Evolutionary conservation across 768 basidiomycete species (phyloP), one percentile per base, ranked within the genome.

Genomic region (Roridomyces roridus): DNA sequence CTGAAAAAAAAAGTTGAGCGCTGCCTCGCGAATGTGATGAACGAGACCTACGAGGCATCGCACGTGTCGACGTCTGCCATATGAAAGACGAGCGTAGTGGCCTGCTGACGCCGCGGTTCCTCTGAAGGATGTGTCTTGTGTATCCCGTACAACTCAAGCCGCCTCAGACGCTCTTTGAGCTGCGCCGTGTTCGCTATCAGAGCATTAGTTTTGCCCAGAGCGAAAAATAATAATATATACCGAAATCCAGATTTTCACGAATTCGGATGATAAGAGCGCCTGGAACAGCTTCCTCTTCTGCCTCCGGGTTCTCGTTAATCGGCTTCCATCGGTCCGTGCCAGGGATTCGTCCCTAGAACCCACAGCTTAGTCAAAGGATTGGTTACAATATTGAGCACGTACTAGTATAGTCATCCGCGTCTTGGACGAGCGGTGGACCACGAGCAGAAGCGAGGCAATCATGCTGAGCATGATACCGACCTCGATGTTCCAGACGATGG

Each of bases 321-420:
- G 96, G 88, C 60, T 89, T 92, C 94, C 95, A 99, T 51, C 85
- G 75, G 55, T 92, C 85, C 0, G 95, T 96, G 3, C 90, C 91
- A 2, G 93, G 95, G 39, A 98, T 83, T 9, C 90, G 85, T 9
- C 96, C 96, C 90, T 93, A 34, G 11, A 34, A 11, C 31, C 15
- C 31, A 31, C 31, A 34, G 31, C 31, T 8, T 8, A 11, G 11
- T 3, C 31, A 8, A 10, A 17, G 21, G 21, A 34, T 40, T 15
- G 28, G 26, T 23, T 10, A 4, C 26, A 11, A 40, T 21, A 40
- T 18, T 23, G 47, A 51, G 15, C 36, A 76, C 82, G 55, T 62
- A 94, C 91, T 64, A 98, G 77, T 63, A 98, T 94, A 6, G 91
- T 88, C 89, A 98, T 93, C 11, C 94, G 82, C 2, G 94, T 84